Evolutionary conservation across 306 rosid genomes (phyloP).

Genomic region (Carpinus viminea): DNA sequence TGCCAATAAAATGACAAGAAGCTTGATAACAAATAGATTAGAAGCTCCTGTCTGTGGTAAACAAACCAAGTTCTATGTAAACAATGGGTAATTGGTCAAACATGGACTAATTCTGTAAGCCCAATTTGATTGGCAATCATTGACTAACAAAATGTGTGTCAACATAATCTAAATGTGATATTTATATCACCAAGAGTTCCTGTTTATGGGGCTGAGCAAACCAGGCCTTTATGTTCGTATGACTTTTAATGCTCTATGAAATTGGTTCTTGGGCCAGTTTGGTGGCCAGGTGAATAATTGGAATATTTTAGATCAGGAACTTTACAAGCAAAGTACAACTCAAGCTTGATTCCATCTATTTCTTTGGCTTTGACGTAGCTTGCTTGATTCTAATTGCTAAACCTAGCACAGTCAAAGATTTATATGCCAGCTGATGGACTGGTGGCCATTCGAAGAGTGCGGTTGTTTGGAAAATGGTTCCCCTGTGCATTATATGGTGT

Average conservation of each 20-base stretch:
- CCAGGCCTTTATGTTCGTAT: background rate
- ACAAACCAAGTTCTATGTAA: background rate
- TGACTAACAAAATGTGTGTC: background rate
- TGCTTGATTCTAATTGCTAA: slow-evolving; percentile 5
- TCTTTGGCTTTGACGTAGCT: background rate
- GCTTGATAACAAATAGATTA: background rate
- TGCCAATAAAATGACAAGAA: background rate
- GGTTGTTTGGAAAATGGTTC: no score
- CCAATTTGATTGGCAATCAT: background rate
- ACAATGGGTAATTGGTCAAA: background rate
- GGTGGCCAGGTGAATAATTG: background rate
- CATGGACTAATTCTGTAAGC: background rate
- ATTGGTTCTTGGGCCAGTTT: background rate
- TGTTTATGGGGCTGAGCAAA: background rate
- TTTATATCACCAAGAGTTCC: background rate
- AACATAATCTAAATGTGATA: background rate
- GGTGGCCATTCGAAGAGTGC: no score
- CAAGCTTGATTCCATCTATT: background rate
- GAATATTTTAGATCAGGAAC: background rate
- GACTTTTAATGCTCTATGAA: background rate
- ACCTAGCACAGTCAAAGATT: no score
- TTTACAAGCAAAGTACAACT: background rate
- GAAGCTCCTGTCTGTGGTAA: background rate
- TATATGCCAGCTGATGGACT: no score
- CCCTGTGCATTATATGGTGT: no score